phyloP scores from a whole-genome alignment of 148 eudicot genomes.

The Chenopodium formosanum region DNA sequence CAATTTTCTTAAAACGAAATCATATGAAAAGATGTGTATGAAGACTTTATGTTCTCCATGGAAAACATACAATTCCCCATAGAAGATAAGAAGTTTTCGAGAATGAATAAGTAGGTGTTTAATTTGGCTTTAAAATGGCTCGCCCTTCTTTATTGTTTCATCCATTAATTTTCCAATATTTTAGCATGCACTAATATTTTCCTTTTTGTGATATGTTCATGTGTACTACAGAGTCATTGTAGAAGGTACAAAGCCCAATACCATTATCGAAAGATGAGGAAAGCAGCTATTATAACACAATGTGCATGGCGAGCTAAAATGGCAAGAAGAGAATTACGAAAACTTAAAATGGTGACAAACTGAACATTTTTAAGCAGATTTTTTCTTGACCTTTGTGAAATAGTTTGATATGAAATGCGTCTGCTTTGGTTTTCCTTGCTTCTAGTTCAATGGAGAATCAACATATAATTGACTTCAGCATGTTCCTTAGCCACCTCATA shows the following conservation, averaged over 20 bases:
- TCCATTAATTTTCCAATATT: not conserved
- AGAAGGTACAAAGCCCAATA: constrained; percentile 40
- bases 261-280: constrained; percentile 45
- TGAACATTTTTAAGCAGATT: not conserved
- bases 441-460: not conserved
- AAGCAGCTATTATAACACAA: constrained; percentile 62
- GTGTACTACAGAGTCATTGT: constrained; percentile 52
- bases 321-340: constrained; percentile 67
- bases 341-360: constrained; percentile 64
- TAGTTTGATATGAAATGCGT: not conserved
- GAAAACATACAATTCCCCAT: no score
- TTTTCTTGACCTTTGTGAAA: constrained; percentile 1
- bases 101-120: no score
- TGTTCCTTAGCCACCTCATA: not conserved
- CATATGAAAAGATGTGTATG: no score
- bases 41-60: no score
- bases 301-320: constrained; percentile 64
- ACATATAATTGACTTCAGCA: no score
- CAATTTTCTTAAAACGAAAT: no score
- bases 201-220: constrained; percentile 14
- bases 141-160: not conserved
- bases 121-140: not conserved
- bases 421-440: not conserved
- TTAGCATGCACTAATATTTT: not conserved
- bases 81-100: no score